Conservation (phyloP, 306 rosid genomes). For the Sesbania bispinosa region DNA sequence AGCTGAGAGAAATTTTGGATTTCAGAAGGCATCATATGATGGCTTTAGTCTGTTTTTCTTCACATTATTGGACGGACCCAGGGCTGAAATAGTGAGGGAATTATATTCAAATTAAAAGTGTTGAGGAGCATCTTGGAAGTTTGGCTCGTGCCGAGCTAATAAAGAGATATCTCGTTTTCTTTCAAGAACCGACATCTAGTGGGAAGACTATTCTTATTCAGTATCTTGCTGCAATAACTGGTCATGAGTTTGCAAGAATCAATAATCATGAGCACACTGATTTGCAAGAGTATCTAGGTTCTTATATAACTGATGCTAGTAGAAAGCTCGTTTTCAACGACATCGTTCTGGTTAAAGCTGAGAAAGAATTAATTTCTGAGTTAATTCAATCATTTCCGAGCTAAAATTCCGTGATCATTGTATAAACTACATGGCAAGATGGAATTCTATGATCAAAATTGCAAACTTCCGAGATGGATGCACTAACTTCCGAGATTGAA, state of each 20-base stretch:
- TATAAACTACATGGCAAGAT: too few relatives aligned
- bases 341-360: constrained; percentile 87
- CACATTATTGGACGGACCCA: constrained; percentile 65
- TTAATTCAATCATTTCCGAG: too few relatives aligned
- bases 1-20: constrained; percentile 59
- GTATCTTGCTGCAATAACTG: constrained; percentile 78
- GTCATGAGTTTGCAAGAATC: constrained; percentile 81
- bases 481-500: too few relatives aligned
- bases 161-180: constrained; percentile 75
- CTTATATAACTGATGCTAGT: constrained; percentile 66
- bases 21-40: constrained; percentile 69
- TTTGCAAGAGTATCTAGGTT: constrained; percentile 91
- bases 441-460: too few relatives aligned
- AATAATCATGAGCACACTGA: constrained; percentile 98
- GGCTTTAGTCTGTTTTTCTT: constrained; percentile 92
- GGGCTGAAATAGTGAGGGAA: constrained; percentile 59
- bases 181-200: constrained; percentile 97
- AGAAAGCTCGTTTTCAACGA: constrained; percentile 90
- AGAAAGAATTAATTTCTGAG: too few relatives aligned
- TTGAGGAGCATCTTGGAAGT: constrained; percentile 68
- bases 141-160: constrained; percentile 78
- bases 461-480: too few relatives aligned
- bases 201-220: constrained; percentile 95
- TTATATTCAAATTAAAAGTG: constrained; percentile 67
- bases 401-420: too few relatives aligned